A percentile compares a stretch with the other conserved stretches of the same genome.
phyloP scores from a whole-genome alignment of 352 stramenopile genomes.

The Globisporangium iwayamae region DNA sequence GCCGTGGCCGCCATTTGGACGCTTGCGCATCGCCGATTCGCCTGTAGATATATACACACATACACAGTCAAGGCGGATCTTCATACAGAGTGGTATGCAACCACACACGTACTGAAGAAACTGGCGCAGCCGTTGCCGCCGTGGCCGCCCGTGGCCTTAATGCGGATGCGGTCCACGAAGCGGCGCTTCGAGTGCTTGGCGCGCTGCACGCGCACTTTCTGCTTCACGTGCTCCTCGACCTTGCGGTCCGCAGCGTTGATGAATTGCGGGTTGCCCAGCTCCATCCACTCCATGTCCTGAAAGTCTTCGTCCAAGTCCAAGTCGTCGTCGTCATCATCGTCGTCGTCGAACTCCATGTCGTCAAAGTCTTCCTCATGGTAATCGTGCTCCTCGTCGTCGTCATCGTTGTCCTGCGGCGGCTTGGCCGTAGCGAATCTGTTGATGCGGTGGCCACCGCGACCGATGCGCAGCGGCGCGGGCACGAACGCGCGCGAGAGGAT shows the following conservation, averaged over 20 bases:
- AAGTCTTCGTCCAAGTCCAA: slow-evolving; percentile 21
- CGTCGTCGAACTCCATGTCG: slow-evolving; percentile 37
- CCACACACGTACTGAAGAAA: slow-evolving; percentile 58
- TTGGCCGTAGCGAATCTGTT: slow-evolving; percentile 14
- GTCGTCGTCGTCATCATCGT: slow-evolving; percentile 35
- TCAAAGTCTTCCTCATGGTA: slow-evolving; percentile 44
- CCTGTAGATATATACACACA: slow-evolving; percentile 12
- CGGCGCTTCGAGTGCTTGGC: slow-evolving; percentile 86
- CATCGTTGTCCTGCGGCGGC: slow-evolving; percentile 6
- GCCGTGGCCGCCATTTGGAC: slow-evolving; percentile 81
- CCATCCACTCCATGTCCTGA: slow-evolving; percentile 11
- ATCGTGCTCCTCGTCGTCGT: slow-evolving; percentile 34
- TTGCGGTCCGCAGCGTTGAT: slow-evolving; percentile 31
- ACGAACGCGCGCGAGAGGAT: slow-evolving; percentile 47
- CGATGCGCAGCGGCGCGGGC: slow-evolving; percentile 34
- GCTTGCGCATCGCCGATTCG: slow-evolving; percentile 68
- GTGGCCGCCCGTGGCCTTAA: slow-evolving; percentile 85
- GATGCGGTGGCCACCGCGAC: slow-evolving; percentile 17
- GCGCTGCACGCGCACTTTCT: slow-evolving; percentile 79
- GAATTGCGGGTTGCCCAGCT: slow-evolving; percentile 14
- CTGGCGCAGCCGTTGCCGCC: slow-evolving; percentile 87
- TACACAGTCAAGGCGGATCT: not conserved
- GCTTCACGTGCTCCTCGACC: slow-evolving; percentile 82
- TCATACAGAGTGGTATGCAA: not conserved
- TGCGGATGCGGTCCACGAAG: slow-evolving; percentile 88